Evolutionary conservation across 345 rosid species (phyloP), one percentile per base, ranked within the genome.

Genomic region (Brassica rapa): DNA sequence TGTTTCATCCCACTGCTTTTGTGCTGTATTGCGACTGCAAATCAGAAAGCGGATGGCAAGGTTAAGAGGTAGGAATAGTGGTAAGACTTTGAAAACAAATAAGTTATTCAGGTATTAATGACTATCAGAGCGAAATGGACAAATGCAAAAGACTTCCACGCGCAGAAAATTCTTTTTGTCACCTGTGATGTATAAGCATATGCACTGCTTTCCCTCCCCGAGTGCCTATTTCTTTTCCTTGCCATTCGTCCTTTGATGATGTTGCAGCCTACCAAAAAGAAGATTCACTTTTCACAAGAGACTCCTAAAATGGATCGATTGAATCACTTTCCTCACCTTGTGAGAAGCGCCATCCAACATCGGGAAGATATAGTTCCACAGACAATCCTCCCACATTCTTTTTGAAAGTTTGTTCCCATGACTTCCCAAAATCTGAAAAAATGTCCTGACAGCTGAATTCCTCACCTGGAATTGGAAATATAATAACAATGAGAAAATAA

Each of bases 131-230:
- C 0, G 6, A 33, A 63, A 61, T 24, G 41, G 77, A 68, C n/a
- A 46, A 66, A 19, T 59, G 66, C 24, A 66, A 32, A 73, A 74
- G 49, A 49, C 56, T 49, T 49, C 7, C 56, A 5, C 56, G 56
- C 56, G 56, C 56, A 49, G 19, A 49, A 49, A 49, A 4, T 5
- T 5, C 56, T 19, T n/a, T 49, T 49, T 30, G 56, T 70, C 70
- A 94, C 98, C 98, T 94, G 62, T 95, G 99, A 86, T 95, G 99
- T 72, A 95, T 93, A 82, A 91, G 91, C 99, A 95, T 93, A 85
- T 95, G 99, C 77, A 91, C 90, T 62, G 96, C 94, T 78, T 95
- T 95, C 70, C 98, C 98, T 82, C 92, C 97, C 56, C 92, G 90
- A 80, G 90, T 90, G 68, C 99, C 98, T 29, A 95, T 86, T 85